Conservation (phyloP, 177 flowering plant genomes). For the Vitis hybrid region DNA sequence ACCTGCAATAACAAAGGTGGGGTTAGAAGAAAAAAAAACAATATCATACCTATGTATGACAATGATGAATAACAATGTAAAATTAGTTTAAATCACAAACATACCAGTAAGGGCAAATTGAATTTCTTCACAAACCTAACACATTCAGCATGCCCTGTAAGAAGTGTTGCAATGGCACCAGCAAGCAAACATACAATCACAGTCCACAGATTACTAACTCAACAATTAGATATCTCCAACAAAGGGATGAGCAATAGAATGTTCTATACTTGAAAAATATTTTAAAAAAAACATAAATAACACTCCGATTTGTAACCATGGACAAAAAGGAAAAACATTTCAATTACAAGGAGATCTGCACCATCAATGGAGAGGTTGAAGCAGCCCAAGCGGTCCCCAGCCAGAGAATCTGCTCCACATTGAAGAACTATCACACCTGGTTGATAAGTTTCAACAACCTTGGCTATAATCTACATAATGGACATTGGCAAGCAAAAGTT, state of each 20-base stretch:
- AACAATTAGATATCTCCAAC: too few relatives aligned
- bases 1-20: constrained; percentile 48
- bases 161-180: constrained; percentile 12
- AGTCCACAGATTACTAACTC: too few relatives aligned
- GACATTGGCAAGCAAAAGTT: constrained; percentile 15
- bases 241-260: too few relatives aligned
- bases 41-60: neutral
- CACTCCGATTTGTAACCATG: too few relatives aligned
- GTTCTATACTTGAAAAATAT: too few relatives aligned
- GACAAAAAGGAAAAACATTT: constrained; percentile 7
- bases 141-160: constrained; percentile 93
- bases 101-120: constrained; percentile 89
- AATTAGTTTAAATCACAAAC: constrained; percentile 13
- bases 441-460: constrained; percentile 88
- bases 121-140: constrained; percentile 91
- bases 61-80: neutral
- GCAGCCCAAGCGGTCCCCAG: constrained; percentile 97
- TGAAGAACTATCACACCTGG: constrained; percentile 97
- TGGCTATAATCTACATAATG: constrained; percentile 69
- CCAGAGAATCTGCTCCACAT: constrained; percentile 99
- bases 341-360: constrained; percentile 54
- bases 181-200: neutral
- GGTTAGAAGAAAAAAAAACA: too few relatives aligned
- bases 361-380: constrained; percentile 99
- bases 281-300: too few relatives aligned